Conservation (phyloP, 179 eudicot species). For the Heliamphora pulchella region DNA sequence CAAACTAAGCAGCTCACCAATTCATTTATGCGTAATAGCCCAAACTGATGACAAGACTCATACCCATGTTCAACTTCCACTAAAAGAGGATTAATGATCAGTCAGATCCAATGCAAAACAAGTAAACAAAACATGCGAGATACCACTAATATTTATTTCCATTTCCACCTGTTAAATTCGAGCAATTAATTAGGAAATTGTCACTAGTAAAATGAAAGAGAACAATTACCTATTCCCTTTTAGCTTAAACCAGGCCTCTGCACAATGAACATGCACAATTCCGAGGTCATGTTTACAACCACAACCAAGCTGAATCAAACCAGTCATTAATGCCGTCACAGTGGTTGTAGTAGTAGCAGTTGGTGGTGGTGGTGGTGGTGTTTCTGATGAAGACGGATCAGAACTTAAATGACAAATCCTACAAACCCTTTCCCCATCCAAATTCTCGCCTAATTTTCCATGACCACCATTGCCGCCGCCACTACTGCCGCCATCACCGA, state of each 20-base stretch:
- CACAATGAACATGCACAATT: slow-evolving; percentile 54
- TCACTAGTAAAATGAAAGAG: background rate
- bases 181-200: background rate
- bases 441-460: slow-evolving; percentile 10
- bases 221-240: slow-evolving; percentile 54
- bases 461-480: too few relatives aligned
- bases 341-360: background rate
- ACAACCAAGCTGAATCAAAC: slow-evolving; percentile 51
- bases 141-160: background rate
- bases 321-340: background rate
- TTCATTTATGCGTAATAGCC: too few relatives aligned
- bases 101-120: background rate
- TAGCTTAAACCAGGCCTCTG: slow-evolving; percentile 48
- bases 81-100: background rate
- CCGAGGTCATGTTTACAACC: slow-evolving; percentile 69
- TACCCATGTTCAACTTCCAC: background rate
- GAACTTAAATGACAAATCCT: slow-evolving; percentile 55
- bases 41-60: background rate
- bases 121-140: background rate
- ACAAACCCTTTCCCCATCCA: slow-evolving; percentile 36
- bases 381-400: slow-evolving; percentile 20
- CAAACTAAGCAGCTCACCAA: background rate
- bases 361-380: background rate
- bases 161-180: background rate
- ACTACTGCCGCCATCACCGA: too few relatives aligned